Base-by-base conservation (phyloP, 139 green algal genomes). In the Volvox reticuliferus region DNA sequence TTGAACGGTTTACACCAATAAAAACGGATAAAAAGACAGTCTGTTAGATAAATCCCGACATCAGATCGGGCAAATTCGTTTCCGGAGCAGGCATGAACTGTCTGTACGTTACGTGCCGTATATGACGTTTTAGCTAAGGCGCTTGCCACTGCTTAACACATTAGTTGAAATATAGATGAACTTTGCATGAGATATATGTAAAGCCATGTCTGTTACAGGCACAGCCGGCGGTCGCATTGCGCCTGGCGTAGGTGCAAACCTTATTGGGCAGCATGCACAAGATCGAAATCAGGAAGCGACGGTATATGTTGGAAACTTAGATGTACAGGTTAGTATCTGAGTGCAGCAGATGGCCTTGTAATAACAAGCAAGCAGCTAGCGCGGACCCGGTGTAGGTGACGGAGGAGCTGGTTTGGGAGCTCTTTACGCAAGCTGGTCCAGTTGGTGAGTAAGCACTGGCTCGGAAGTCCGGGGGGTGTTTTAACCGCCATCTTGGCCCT, bases 351-450 rank as follows among this genome's bases (percentile, higher is more conserved):
- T 24, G 21, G 21, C 65, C 65, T 73, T 73, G 24, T 30, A 73
- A 26, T 24, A 73, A 28, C 65, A 12, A 28, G 65, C 65, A 73
- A 28, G 2, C 21, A 73, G 21, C 65, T 73, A 73, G 65, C 65
- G 13, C 73, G 73, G 36, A 68, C 12, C 37, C 61, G 61, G 37
- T 82, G 81, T 95, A 99, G 96, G 94, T 98, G n/a, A 96, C 96
- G 16, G 98, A 99, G 91, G 98, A 99, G 94, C 88, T 99, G 0
- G 89, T 99, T 0, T 99, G 98, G 98, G 98, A 99, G 95, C 94
- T 99, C 12, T 99, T 99, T 88, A 95, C 98, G n/a, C 98, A 99
- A 91, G 96, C 94, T 22, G 98, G 98, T 6, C 98, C 98, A 20
- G 97, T 99, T 20, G 96, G 97, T 98, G 44, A 90, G 97, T 80